phyloP scores from a whole-genome alignment of 169 alveolate genomes.

The Plasmodium vinckei region DNA sequence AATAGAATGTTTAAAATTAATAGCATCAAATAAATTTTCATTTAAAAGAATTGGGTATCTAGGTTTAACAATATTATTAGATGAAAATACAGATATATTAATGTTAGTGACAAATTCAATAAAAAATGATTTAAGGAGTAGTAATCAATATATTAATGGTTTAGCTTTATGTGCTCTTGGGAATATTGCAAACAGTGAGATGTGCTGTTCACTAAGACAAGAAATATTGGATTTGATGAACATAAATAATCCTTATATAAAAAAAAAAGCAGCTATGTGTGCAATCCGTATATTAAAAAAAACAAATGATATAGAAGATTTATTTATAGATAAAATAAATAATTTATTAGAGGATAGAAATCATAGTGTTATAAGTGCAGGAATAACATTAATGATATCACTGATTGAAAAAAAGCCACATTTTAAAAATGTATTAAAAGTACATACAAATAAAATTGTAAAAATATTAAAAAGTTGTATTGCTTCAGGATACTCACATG shows the following conservation, averaged over 20 bases:
- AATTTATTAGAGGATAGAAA: constrained; percentile 94
- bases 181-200: constrained; percentile 97
- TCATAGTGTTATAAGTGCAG: constrained; percentile 97
- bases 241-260: constrained; percentile 94
- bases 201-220: constrained; percentile 95
- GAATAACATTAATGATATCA: constrained; percentile 92
- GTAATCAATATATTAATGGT: constrained; percentile 95
- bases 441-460: constrained; percentile 75
- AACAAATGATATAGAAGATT: constrained; percentile 86
- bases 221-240: constrained; percentile 93
- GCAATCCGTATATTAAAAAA: constrained; percentile 84
- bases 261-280: constrained; percentile 96
- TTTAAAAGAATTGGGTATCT: constrained; percentile 98
- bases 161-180: constrained; percentile 98
- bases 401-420: constrained; percentile 92
- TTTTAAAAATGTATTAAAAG: constrained; percentile 76
- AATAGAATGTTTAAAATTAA: constrained; percentile 97
- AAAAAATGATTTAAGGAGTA: constrained; percentile 96
- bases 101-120: constrained; percentile 98
- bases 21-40: constrained; percentile 96
- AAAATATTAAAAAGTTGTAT: constrained; percentile 77
- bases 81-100: constrained; percentile 97
- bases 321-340: constrained; percentile 90
- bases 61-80: constrained; percentile 96
- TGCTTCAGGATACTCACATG: constrained; percentile 74